Evolutionary conservation across 2,329 filamentous ascomycete species (phyloP).

Genomic region (Ophiosphaerella narmari): DNA sequence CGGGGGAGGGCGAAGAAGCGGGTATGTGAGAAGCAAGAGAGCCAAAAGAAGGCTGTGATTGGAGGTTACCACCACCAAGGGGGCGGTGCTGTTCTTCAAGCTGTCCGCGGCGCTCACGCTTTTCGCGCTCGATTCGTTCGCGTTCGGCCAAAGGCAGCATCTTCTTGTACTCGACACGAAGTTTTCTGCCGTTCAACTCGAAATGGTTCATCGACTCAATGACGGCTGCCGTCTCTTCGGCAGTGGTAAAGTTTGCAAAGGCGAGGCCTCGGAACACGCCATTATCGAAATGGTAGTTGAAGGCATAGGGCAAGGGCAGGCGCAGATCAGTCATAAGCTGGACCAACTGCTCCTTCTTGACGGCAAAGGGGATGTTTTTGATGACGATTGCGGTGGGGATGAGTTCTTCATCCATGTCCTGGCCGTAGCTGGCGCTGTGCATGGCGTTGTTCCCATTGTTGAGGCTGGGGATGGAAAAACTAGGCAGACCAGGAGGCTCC

Average conservation of each 20-base stretch:
- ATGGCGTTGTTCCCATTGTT: constrained; percentile 40
- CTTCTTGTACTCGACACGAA: constrained; percentile 98
- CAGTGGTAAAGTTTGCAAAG: constrained; percentile 97
- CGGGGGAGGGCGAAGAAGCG: constrained; percentile 68
- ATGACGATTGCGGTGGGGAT: constrained; percentile 99
- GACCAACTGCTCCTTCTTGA: constrained; percentile 94
- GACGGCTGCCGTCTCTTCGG: constrained; percentile 89
- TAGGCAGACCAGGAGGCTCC: constrained; percentile 55
- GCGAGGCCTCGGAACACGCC: constrained; percentile 94
- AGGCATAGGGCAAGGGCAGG: constrained; percentile 92
- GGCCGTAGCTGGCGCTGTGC: constrained; percentile 52
- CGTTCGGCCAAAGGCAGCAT: constrained; percentile 95
- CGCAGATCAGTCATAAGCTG: constrained; percentile 93
- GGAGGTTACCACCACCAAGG: constrained; percentile 66
- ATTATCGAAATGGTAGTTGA: constrained; percentile 99
- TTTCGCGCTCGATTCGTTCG: constrained; percentile 95
- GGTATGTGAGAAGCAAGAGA: constrained; percentile 71
- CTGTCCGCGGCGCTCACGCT: constrained; percentile 92
- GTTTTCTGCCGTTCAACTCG: constrained; percentile 90
- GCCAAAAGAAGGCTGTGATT: constrained; percentile 84
- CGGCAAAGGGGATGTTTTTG: constrained; percentile 98
- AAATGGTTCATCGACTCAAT: constrained; percentile 95
- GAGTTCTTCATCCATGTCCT: constrained; percentile 76
- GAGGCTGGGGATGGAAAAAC: constrained; percentile 47
- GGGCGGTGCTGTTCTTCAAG: constrained; percentile 94